phyloP scores from a whole-genome alignment of 75 land plant species.

The Isoetes taiwanensis region DNA sequence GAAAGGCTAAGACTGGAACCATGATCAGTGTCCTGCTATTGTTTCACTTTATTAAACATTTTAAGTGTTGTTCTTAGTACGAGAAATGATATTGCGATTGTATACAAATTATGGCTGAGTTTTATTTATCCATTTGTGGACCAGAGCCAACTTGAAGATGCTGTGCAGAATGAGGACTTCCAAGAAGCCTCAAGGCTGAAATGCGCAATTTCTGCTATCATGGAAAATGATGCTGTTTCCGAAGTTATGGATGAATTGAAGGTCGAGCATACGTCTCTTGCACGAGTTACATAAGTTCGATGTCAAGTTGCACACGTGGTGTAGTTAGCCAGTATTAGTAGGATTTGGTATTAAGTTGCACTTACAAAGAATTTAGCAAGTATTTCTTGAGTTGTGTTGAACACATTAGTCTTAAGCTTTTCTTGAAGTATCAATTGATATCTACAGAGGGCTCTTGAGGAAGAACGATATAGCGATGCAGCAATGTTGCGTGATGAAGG shows the following conservation, averaged over 20 bases:
- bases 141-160: slow-evolving; percentile 58
- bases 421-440: no score
- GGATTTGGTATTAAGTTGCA: no score
- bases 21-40: no score
- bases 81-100: background rate
- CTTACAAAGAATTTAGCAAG: no score
- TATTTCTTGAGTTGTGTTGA: background rate
- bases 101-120: background rate
- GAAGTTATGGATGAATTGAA: slow-evolving; percentile 56
- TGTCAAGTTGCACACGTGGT: background rate
- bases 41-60: no score
- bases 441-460: slow-evolving; percentile 20
- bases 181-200: slow-evolving; percentile 70
- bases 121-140: slow-evolving; percentile 7
- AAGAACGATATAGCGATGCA: slow-evolving; percentile 27
- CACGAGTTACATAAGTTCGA: background rate
- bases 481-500: slow-evolving; percentile 21
- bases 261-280: slow-evolving; percentile 24
- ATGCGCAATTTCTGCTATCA: slow-evolving; percentile 38
- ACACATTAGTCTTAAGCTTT: background rate
- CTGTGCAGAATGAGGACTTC: slow-evolving; percentile 67
- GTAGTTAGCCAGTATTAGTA: no score
- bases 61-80: background rate
- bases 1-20: no score
- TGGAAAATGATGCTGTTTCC: slow-evolving; percentile 47